phyloP scores from a whole-genome alignment of 2,329 filamentous ascomycete genomes.

The Cercospora sp. region DNA sequence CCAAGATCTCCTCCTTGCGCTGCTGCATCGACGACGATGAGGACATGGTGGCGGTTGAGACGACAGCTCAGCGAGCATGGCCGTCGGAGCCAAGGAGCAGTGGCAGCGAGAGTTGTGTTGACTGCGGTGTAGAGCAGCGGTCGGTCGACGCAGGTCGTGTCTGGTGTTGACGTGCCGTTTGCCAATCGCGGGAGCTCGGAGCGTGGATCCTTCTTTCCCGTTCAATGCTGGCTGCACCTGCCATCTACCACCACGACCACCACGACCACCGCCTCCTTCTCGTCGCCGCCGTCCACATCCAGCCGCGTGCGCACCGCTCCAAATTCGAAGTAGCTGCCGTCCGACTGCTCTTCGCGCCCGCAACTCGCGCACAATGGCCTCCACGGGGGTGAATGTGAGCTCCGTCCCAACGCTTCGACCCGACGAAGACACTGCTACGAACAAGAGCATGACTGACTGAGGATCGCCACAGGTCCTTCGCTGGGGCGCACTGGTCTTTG shows the following conservation, averaged over 20 bases:
- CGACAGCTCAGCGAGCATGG: constrained; percentile 7
- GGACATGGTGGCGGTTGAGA: constrained; percentile 3
- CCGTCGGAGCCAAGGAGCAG: background rate
- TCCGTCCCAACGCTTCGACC: constrained; percentile 2
- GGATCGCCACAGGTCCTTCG: constrained; percentile 73
- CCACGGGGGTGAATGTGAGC: constrained; percentile 57
- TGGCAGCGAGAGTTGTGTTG: background rate
- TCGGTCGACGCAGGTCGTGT: background rate
- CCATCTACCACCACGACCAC: constrained; percentile 9
- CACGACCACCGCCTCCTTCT: constrained; percentile 11
- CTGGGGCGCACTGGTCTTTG: constrained; percentile 89
- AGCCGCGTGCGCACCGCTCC: background rate
- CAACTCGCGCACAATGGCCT: constrained; percentile 41
- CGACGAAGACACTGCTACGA: background rate
- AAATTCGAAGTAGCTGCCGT: background rate
- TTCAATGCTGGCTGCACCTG: constrained; percentile 1
- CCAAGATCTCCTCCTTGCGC: constrained; percentile 92
- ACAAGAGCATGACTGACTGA: constrained; percentile 3
- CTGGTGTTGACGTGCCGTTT: constrained; percentile 1
- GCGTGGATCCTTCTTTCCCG: background rate
- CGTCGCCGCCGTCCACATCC: constrained; percentile 6
- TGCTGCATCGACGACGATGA: constrained; percentile 52
- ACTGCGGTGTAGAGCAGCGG: background rate
- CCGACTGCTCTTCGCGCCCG: background rate
- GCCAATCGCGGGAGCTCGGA: constrained; percentile 5